phyloP scores from a whole-genome alignment of 345 rosid species.

The Laguncularia racemosa region DNA sequence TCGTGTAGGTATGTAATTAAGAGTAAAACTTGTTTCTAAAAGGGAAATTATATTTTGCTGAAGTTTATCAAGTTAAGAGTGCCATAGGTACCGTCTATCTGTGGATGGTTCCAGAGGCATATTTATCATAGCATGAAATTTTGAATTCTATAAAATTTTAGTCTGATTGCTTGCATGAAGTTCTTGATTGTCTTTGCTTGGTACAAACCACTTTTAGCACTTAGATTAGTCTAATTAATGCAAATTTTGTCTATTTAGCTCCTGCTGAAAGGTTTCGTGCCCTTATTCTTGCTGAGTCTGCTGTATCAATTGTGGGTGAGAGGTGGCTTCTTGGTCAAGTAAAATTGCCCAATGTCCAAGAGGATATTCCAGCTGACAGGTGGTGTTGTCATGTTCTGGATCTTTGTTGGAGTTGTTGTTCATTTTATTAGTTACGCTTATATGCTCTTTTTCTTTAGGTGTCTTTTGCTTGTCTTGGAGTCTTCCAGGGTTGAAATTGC shows the following conservation, averaged over 20 bases:
- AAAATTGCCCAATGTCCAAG: conserved; percentile 41
- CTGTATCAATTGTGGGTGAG: conserved; percentile 58
- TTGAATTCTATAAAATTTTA: no score
- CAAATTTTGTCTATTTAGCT: conserved; percentile 31
- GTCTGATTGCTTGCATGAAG: background rate
- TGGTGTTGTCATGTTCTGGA: background rate
- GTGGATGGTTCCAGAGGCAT: no score
- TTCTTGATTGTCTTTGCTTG: background rate
- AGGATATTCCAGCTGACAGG: conserved; percentile 59
- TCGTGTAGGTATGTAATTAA: conserved; percentile 60
- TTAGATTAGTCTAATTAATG: background rate
- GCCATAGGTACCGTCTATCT: no score
- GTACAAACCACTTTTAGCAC: background rate
- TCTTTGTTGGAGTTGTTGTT: conserved; percentile 4
- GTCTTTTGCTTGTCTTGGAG: conserved; percentile 76
- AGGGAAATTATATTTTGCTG: no score
- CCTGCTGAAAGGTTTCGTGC: conserved; percentile 79
- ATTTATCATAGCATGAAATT: no score
- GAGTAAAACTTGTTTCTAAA: no score
- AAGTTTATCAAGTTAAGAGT: no score
- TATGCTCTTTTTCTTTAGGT: conserved; percentile 35
- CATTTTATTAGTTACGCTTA: no score
- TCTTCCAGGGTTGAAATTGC: conserved; percentile 84
- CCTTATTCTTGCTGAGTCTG: conserved; percentile 71
- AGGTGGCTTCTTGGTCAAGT: conserved; percentile 59